These are phyloP conservation scores for Russula lepida DNA, from an alignment of 768 basidiomycete genomes.

Conservation along the genomic window DNA sequence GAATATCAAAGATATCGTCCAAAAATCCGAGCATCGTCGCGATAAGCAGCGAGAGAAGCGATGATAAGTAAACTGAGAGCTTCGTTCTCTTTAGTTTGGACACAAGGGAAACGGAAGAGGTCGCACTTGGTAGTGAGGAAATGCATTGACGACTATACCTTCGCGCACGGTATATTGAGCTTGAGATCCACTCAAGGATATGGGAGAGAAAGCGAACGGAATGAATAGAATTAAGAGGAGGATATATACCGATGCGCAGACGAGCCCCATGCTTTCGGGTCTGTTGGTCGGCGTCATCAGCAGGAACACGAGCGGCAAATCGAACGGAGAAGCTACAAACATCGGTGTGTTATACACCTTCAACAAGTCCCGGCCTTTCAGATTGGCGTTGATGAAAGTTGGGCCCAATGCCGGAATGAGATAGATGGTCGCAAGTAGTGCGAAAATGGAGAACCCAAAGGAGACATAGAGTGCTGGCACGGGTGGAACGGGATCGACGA, in stretches of 20 bases:
- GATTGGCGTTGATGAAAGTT: slow-evolving; percentile 68
- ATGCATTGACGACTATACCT: slow-evolving; percentile 58
- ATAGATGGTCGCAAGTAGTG: slow-evolving; percentile 66
- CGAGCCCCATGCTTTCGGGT: slow-evolving; percentile 89
- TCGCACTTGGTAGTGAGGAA: slow-evolving; percentile 70
- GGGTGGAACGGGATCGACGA: slow-evolving; percentile 59
- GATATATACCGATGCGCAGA: slow-evolving; percentile 85
- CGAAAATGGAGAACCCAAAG: slow-evolving; percentile 76
- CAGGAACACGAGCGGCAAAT: not conserved
- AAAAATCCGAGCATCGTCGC: slow-evolving; percentile 93
- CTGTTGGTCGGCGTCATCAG: slow-evolving; percentile 32
- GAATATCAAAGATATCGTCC: slow-evolving; percentile 96
- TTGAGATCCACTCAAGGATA: slow-evolving; percentile 43
- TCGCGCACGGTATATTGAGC: slow-evolving; percentile 37
- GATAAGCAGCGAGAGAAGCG: slow-evolving; percentile 82
- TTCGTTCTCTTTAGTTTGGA: slow-evolving; percentile 26
- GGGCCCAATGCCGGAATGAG: slow-evolving; percentile 79
- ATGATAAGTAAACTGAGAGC: slow-evolving; percentile 90
- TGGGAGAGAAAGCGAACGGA: slow-evolving; percentile 86
- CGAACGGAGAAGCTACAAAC: slow-evolving; percentile 33
- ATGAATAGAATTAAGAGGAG: slow-evolving; percentile 85
- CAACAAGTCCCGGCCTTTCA: slow-evolving; percentile 81
- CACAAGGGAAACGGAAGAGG: not conserved
- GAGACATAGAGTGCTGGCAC: slow-evolving; percentile 71
- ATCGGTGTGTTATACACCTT: slow-evolving; percentile 71